phyloP scores from a whole-genome alignment of 208 protist species.

The Sergeia podlipaevii region DNA sequence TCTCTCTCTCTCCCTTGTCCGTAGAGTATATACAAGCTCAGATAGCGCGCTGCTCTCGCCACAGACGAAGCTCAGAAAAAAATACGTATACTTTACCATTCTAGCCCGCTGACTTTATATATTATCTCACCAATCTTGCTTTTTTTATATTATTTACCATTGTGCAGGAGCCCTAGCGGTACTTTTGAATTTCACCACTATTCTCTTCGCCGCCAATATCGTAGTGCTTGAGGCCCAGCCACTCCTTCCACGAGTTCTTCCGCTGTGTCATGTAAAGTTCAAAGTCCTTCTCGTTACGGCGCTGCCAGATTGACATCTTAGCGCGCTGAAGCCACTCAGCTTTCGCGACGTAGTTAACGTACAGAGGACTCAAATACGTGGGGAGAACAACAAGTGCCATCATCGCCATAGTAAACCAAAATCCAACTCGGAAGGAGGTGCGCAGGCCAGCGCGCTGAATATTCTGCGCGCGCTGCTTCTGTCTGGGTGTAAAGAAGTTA shows the following conservation, averaged over 20 bases:
- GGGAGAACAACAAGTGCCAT: constrained; percentile 49
- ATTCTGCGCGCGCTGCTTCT: constrained; percentile 37
- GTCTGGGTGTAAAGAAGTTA: constrained; percentile 75
- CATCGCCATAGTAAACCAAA: constrained; percentile 43
- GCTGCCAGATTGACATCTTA: constrained; percentile 73
- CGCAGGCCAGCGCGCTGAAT: constrained; percentile 79
- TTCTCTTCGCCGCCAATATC: constrained; percentile 84
- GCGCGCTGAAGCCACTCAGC: constrained; percentile 75
- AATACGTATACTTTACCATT: too few species aligned
- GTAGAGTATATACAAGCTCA: too few species aligned
- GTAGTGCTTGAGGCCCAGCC: constrained; percentile 82
- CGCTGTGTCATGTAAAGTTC: constrained; percentile 88
- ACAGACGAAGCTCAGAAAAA: too few species aligned
- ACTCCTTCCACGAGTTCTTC: constrained; percentile 80
- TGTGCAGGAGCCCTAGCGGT: constrained; percentile 33
- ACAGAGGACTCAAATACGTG: constrained; percentile 60
- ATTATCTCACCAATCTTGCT: too few species aligned
- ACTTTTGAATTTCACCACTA: constrained; percentile 69
- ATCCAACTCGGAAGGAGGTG: constrained; percentile 35
- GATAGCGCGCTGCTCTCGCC: too few species aligned
- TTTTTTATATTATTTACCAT: too few species aligned
- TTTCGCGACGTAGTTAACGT: constrained; percentile 67
- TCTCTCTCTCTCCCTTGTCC: too few species aligned
- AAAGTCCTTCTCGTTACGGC: constrained; percentile 81
- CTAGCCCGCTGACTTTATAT: too few species aligned